These are phyloP conservation scores for Saturnispora saitoi DNA, from an alignment of 805 yeast genomes.

Conservation along the genomic window DNA sequence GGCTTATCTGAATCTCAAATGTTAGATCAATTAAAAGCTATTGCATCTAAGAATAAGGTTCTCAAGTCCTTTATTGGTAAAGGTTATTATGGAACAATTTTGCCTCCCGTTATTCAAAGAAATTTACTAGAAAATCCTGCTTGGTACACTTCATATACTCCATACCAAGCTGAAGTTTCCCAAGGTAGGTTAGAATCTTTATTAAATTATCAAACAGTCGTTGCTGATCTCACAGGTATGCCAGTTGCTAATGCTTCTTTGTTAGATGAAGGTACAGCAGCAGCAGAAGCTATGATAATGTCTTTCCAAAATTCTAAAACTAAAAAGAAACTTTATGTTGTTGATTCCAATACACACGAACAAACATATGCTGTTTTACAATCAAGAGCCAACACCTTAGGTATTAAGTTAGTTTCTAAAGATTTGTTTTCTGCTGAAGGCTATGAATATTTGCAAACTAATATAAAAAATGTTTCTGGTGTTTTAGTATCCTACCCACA, in stretches of 20 bases:
- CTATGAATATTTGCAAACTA: constrained; percentile 27
- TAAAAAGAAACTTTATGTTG: constrained; percentile 59
- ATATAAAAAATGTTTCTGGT: constrained; percentile 51
- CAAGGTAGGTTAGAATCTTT: constrained; percentile 92
- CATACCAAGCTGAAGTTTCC: constrained; percentile 96
- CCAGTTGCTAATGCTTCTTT: constrained; percentile 93
- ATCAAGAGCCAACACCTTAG: constrained; percentile 71
- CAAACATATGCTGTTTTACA: constrained; percentile 76
- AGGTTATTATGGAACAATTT: constrained; percentile 84
- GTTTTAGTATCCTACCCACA: constrained; percentile 85
- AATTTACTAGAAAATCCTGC: constrained; percentile 89
- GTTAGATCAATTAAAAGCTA: constrained; percentile 52
- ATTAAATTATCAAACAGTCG: constrained; percentile 86
- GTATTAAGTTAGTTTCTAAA: constrained; percentile 52
- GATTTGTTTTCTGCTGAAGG: constrained; percentile 42
- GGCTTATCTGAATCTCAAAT: constrained; percentile 82
- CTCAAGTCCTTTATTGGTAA: constrained; percentile 79
- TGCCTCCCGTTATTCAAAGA: constrained; percentile 90
- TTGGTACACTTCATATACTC: constrained; percentile 98
- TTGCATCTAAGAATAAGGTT: constrained; percentile 71
- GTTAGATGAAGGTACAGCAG: constrained; percentile 95
- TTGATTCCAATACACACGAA: constrained; percentile 70
- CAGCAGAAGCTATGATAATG: constrained; percentile 92
- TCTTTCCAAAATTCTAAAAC: constrained; percentile 59
- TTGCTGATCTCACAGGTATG: constrained; percentile 85